phyloP scores from a whole-genome alignment of 148 eudicot genomes.

The Tetragonia tetragonoides region DNA sequence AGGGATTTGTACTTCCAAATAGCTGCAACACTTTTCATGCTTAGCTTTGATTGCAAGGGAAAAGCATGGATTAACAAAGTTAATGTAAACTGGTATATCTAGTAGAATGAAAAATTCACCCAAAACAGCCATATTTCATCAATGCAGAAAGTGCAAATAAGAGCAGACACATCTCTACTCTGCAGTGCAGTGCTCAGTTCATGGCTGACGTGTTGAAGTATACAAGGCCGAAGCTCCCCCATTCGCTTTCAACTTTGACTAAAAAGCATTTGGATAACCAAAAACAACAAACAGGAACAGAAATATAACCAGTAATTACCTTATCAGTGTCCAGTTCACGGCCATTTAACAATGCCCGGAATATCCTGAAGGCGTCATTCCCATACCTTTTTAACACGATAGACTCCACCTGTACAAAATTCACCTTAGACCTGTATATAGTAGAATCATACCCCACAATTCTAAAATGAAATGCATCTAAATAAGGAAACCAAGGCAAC shows the following conservation, averaged over 20 bases:
- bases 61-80: too few species aligned
- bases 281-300: not conserved
- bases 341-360: conserved; percentile 60
- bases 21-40: too few species aligned
- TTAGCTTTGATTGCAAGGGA: too few species aligned
- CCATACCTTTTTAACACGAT: conserved; percentile 79
- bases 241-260: not conserved
- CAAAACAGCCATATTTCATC: too few species aligned
- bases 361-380: conserved; percentile 70
- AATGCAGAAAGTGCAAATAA: too few species aligned
- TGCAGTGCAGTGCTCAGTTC: not conserved
- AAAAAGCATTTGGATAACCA: not conserved
- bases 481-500: conserved; percentile 31
- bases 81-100: too few species aligned
- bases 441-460: not conserved
- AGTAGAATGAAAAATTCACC: too few species aligned
- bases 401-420: conserved; percentile 68
- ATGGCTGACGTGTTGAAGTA: not conserved
- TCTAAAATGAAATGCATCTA: not conserved
- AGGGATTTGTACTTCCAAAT: too few species aligned
- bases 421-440: conserved; percentile 5
- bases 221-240: not conserved
- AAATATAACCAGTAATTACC: conserved; percentile 38
- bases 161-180: not conserved
- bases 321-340: conserved; percentile 61